These are phyloP conservation scores for Exobasidium rhododendri DNA, from an alignment of 1,284 basidiomycete genomes.

Conservation along the genomic window DNA sequence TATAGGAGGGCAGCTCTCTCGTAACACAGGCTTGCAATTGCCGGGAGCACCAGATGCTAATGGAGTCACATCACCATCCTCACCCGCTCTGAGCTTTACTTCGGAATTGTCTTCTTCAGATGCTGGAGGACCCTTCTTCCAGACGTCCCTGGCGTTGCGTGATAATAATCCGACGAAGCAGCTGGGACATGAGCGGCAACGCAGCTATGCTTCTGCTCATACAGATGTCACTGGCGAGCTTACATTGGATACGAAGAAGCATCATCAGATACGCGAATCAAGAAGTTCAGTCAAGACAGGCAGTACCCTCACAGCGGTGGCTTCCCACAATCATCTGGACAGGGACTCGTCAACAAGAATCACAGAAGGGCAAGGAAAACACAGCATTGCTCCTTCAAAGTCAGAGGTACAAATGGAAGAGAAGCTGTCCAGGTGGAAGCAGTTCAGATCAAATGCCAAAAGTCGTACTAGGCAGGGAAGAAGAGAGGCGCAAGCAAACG, in stretches of 20 bases:
- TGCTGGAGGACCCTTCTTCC: neutral
- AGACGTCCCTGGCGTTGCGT: neutral
- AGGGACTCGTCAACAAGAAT: too few relatives aligned
- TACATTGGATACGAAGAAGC: neutral
- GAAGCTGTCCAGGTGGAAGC: constrained; percentile 19
- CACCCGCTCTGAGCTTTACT: constrained; percentile 9
- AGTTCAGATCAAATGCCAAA: constrained; percentile 27
- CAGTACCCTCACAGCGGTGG: constrained; percentile 4
- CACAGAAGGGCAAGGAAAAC: too few relatives aligned
- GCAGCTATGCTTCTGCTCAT: neutral
- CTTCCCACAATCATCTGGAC: constrained; percentile 11
- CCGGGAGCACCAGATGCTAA: constrained; percentile 2
- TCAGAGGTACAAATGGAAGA: too few relatives aligned
- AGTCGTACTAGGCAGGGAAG: constrained; percentile 28
- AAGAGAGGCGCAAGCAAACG: constrained; percentile 32
- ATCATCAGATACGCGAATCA: neutral
- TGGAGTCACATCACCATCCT: neutral
- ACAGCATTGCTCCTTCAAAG: too few relatives aligned
- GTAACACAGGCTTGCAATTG: constrained; percentile 7
- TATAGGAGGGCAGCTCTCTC: neutral
- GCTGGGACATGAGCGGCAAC: constrained; percentile 2
- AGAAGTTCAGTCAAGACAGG: neutral
- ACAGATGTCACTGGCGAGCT: constrained; percentile 9
- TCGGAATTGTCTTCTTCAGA: constrained; percentile 3
- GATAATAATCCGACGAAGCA: neutral